Percentiles rank a stretch among this genome's conserved stretches.
These are phyloP conservation scores for Phytophthora vignae DNA, from an alignment of 352 stramenopile species.

Conservation along the genomic window DNA sequence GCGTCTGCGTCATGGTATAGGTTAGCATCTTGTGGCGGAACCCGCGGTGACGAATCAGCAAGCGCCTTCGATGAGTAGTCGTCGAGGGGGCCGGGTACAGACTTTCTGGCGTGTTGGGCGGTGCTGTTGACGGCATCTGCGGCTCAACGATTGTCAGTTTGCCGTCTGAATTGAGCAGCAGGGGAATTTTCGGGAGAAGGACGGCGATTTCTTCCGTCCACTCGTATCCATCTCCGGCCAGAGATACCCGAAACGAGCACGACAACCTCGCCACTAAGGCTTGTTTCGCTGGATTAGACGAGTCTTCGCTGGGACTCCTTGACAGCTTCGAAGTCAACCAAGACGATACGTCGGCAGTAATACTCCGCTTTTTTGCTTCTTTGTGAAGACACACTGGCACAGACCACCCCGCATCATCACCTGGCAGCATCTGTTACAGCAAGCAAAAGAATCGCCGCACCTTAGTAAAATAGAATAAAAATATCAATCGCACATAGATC, in stretches of 20 bases:
- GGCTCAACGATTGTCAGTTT: slow-evolving; percentile 37
- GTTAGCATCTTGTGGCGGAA: slow-evolving; percentile 75
- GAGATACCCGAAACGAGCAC: slow-evolving; percentile 52
- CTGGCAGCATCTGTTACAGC: slow-evolving; percentile 36
- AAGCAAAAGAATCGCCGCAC: neutral
- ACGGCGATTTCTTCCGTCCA: slow-evolving; percentile 63
- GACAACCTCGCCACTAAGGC: slow-evolving; percentile 51
- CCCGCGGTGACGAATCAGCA: slow-evolving; percentile 61
- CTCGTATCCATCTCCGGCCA: slow-evolving; percentile 47
- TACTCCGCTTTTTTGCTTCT: slow-evolving; percentile 52
- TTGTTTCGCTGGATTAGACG: slow-evolving; percentile 29
- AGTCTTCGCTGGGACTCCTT: slow-evolving; percentile 46
- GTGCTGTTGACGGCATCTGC: slow-evolving; percentile 12
- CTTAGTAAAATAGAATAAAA: neutral
- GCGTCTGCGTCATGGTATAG: slow-evolving; percentile 65
- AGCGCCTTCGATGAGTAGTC: slow-evolving; percentile 52
- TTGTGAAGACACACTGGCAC: slow-evolving; percentile 58
- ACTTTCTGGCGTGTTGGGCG: slow-evolving; percentile 15
- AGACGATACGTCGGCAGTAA: slow-evolving; percentile 57
- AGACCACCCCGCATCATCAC: slow-evolving; percentile 46
- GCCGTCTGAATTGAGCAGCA: slow-evolving; percentile 43
- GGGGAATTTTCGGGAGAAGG: slow-evolving; percentile 44
- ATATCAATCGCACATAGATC: neutral
- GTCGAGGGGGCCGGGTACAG: slow-evolving; percentile 59
- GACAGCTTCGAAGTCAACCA: slow-evolving; percentile 64